Base-by-base conservation (phyloP, 2,329 filamentous ascomycete genomes). In the Diaporthe citrichinensis region DNA sequence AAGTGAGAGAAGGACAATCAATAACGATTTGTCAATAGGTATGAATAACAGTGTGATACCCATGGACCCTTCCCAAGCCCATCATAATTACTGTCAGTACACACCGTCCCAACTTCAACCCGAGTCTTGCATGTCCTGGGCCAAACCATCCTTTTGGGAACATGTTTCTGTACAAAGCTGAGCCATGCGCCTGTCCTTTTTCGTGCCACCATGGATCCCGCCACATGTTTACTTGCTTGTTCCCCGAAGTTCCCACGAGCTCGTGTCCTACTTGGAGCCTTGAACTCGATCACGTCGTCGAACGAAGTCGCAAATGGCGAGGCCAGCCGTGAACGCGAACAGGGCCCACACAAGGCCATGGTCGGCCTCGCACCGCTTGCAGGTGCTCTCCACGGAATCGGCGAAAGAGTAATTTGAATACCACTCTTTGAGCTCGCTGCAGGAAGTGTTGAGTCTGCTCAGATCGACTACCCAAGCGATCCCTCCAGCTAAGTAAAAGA, bases 361-460 rank as follows among this genome's bases (percentile, higher is more conserved):
- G 2, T 53, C 57, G 7, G 55, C 71, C 17, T 41, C 28, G 44
- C 31, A 28, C 2, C 9, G 57, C 57, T 8, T 61, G 57, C 71
- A 62, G n/a, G n/a, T 2, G 15, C 28, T n/a, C 34, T 1, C 5
- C 25, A 9, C 1, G 55, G 1, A 1, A n/a, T 34, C 28, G 4
- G 1, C 23, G 25, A 0, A 31, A 0, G 2, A 20, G 20, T 1
- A n/a, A n/a, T 7, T 3, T 4, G 46, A n/a, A n/a, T n/a, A 49
- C 4, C 12, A 3, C 6, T 20, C 4, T 17, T 57, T 7, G 2
- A 10, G 1, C 2, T 23, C 7, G 28, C 17, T 12, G 55, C 55
- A 58, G 31, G 28, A 12, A 6, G 0, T 9, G 15, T 0, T 14
- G n/a, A n/a, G 2, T 4, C 5, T 41, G 3, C 25, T 25, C 5